These are phyloP conservation scores for Tulasnella sp. DNA, from an alignment of 768 basidiomycete species.

Conservation along the genomic window DNA sequence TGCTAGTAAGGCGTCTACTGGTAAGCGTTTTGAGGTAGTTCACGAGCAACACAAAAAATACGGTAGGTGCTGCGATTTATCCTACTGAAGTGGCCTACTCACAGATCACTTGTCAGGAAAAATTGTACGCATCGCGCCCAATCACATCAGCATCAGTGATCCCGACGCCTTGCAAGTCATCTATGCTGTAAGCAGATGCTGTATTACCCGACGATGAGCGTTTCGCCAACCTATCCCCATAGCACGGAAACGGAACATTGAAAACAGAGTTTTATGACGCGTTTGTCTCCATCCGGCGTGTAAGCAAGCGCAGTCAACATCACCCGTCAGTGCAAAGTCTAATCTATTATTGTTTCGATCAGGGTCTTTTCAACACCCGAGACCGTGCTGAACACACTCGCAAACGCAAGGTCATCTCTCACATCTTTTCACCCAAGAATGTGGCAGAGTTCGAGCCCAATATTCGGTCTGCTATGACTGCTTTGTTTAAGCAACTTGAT, in stretches of 20 bases:
- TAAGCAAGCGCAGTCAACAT: constrained; percentile 17
- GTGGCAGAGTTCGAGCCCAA: constrained; percentile 80
- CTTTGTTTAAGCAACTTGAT: constrained; percentile 65
- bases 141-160: constrained; percentile 63
- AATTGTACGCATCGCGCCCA: constrained; percentile 58
- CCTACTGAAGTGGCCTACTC: background rate
- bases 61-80: constrained; percentile 33
- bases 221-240: background rate
- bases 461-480: constrained; percentile 44
- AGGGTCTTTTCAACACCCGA: constrained; percentile 65
- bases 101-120: constrained; percentile 31
- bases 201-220: background rate
- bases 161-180: constrained; percentile 62
- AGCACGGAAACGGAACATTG: constrained; percentile 66
- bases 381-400: constrained; percentile 67
- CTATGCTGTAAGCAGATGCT: constrained; percentile 36
- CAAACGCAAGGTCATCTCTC: constrained; percentile 82
- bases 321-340: constrained; percentile 5
- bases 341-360: background rate
- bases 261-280: constrained; percentile 68
- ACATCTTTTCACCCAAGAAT: constrained; percentile 73
- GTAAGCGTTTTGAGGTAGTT: constrained; percentile 61
- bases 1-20: constrained; percentile 46
- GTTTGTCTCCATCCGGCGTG: constrained; percentile 57
- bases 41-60: constrained; percentile 62